Evolutionary conservation across 1,284 basidiomycete genomes (phyloP).

Genomic region (Cutaneotrichosporon dermatis): DNA sequence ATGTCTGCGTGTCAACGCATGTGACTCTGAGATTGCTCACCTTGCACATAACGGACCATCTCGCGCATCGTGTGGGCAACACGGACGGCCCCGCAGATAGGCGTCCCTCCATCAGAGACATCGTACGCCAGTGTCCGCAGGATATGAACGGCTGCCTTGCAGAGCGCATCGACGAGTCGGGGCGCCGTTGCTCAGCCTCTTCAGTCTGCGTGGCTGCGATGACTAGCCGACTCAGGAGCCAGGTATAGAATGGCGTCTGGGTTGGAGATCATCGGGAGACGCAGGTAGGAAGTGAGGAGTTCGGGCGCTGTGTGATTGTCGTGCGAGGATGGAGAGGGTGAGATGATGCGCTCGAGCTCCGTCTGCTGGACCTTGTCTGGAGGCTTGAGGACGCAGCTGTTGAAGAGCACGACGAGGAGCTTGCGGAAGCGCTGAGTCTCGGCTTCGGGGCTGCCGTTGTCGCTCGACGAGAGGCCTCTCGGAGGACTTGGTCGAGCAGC

Average conservation of each 20-base stretch:
- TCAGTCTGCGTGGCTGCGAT: slow-evolving; percentile 26
- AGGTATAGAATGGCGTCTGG: slow-evolving; percentile 34
- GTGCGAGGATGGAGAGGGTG: slow-evolving; percentile 33
- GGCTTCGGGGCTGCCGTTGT: slow-evolving; percentile 16
- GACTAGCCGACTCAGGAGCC: slow-evolving; percentile 39
- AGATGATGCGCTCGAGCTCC: slow-evolving; percentile 24
- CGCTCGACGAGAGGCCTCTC: slow-evolving; percentile 30
- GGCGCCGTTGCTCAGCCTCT: not conserved
- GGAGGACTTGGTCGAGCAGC: slow-evolving; percentile 36
- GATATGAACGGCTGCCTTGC: slow-evolving; percentile 18
- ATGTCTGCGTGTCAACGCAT: slow-evolving; percentile 4
- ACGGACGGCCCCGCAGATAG: slow-evolving; percentile 24
- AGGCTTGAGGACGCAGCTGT: slow-evolving; percentile 34
- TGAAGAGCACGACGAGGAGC: slow-evolving; percentile 37
- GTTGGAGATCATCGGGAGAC: no score
- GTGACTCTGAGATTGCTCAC: slow-evolving; percentile 15
- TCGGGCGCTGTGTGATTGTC: slow-evolving; percentile 25
- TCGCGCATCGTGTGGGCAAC: slow-evolving; percentile 20
- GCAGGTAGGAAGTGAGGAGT: slow-evolving; percentile 16
- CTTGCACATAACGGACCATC: slow-evolving; percentile 24
- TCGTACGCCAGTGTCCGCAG: slow-evolving; percentile 24
- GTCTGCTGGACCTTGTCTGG: slow-evolving; percentile 7
- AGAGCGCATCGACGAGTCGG: slow-evolving; percentile 12
- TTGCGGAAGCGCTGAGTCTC: slow-evolving; percentile 23
- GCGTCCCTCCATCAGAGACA: slow-evolving; percentile 16